Percentiles rank a stretch among this genome's conserved stretches.
These are phyloP conservation scores for Penicillium janthinellum DNA, from an alignment of 2,329 filamentous ascomycete genomes.

Conservation along the genomic window DNA sequence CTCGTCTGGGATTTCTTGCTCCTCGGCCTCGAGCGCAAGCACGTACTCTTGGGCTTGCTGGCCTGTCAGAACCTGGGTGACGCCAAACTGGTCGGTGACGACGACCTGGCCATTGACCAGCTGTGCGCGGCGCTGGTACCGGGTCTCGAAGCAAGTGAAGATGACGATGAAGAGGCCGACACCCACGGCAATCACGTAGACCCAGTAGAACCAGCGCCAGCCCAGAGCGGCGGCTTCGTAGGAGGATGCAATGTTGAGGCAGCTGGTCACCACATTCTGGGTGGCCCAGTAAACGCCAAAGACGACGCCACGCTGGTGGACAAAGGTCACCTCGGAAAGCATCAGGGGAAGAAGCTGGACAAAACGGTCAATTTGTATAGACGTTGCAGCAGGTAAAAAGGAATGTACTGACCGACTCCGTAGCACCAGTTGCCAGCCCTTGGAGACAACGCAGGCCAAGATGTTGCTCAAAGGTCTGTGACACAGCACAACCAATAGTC, in stretches of 20 bases:
- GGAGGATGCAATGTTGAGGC: conserved; percentile 38
- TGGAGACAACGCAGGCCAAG: conserved; percentile 41
- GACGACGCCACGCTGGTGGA: conserved; percentile 42
- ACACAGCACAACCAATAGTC: conserved; percentile 38
- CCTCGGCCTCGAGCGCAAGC: neutral
- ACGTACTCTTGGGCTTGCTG: conserved; percentile 29
- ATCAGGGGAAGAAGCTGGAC: conserved; percentile 40
- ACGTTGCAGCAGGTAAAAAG: neutral
- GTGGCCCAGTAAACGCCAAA: conserved; percentile 46
- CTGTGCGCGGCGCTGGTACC: conserved; percentile 39
- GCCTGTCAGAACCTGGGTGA: conserved; percentile 38
- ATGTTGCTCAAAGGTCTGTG: conserved; percentile 39
- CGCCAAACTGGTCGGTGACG: conserved; percentile 44
- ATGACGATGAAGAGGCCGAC: conserved; percentile 42
- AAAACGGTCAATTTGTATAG: neutral
- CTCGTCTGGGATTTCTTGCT: conserved; percentile 15
- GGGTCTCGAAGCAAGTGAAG: conserved; percentile 46
- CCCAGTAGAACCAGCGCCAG: conserved; percentile 50
- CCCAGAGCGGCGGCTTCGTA: conserved; percentile 40
- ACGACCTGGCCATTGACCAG: conserved; percentile 39
- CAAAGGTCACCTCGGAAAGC: conserved; percentile 44
- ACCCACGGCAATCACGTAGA: conserved; percentile 40
- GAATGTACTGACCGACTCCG: conserved; percentile 33
- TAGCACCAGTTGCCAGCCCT: conserved; percentile 43
- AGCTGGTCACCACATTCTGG: conserved; percentile 38